phyloP scores from a whole-genome alignment of 2,329 filamentous ascomycete genomes.

The Nothomitra cinnamomea region DNA sequence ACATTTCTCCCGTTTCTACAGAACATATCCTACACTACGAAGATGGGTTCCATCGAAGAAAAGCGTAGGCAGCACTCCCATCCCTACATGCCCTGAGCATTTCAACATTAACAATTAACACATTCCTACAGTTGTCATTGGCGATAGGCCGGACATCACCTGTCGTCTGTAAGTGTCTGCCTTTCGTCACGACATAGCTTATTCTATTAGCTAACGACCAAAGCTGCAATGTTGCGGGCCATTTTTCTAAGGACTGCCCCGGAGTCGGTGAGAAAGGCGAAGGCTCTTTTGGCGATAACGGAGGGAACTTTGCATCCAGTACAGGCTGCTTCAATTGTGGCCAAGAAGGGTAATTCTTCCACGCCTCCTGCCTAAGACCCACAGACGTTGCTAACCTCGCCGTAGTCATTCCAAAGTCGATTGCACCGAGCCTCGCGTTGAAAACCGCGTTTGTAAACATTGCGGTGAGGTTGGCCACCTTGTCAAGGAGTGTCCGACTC shows the following conservation, averaged over 20 bases:
- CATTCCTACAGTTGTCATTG: background rate
- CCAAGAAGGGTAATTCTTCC: slow-evolving; percentile 22
- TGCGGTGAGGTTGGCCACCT: slow-evolving; percentile 30
- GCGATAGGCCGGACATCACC: slow-evolving; percentile 3
- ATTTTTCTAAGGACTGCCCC: slow-evolving; percentile 24
- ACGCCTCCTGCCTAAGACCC: background rate
- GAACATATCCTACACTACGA: too few relatives aligned
- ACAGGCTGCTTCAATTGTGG: slow-evolving; percentile 29
- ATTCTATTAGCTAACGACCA: background rate
- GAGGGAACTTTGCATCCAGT: background rate
- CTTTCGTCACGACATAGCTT: background rate
- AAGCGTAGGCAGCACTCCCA: too few relatives aligned
- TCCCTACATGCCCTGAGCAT: too few relatives aligned
- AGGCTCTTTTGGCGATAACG: slow-evolving; percentile 10
- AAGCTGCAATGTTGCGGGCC: slow-evolving; percentile 14
- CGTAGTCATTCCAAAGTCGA: slow-evolving; percentile 26
- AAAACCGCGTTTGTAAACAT: slow-evolving; percentile 28
- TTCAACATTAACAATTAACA: too few relatives aligned
- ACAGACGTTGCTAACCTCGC: background rate
- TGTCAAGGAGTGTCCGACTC: slow-evolving; percentile 27
- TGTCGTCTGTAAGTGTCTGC: slow-evolving; percentile 5
- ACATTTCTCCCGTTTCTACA: too few relatives aligned
- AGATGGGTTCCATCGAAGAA: too few relatives aligned
- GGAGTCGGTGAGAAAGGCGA: slow-evolving; percentile 21
- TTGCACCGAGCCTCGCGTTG: slow-evolving; percentile 28